Base-by-base conservation (phyloP, 257 asterid species). In the Thymus quinquecostatus region DNA sequence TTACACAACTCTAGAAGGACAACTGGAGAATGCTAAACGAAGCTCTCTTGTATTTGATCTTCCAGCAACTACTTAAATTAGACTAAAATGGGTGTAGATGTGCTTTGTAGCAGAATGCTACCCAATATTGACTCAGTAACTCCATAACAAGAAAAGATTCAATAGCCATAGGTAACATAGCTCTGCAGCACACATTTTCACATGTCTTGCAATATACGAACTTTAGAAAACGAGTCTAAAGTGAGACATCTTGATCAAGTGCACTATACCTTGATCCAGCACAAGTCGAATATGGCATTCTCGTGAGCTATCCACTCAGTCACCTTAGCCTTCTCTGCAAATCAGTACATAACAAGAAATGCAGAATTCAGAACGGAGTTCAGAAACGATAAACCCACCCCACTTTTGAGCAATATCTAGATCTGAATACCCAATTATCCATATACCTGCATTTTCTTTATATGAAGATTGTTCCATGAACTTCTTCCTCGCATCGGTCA, bases 251-350 rank as follows among this genome's bases (percentile, higher is more conserved):
- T 44, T 64, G 36, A 57, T 51, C 5, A 51, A 28, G 69, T 58
- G 29, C 8, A 55, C 68, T 6, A 3, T 44, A 91, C 97, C 96
- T 91, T 86, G 84, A 84, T 89, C 98, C 98, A 93, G 67, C 96
- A 83, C n/a, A 86, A 70, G 70, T 93, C 98, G 41, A 92, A 95
- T 80, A 95, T 80, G 57, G 98, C 91, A 77, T 95, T 95, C 38
- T 86, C 84, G 69, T 95, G 97, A 50, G 96, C 99, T 67, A 79
- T 67, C 99, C 98, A 95, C 75, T 85, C 96, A 27, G 75, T 77
- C 45, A 86, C 48, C 82, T 80, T 87, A 28, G 96, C 81, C 68
- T 80, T 86, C 76, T 89, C 99, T 92, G 96, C 76, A 54, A 38
- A 67, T 41, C 28, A 38, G 0, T 21, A 43, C 6, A 62, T 50